These are phyloP conservation scores for Trichoderma koningii DNA, from an alignment of 2,329 filamentous ascomycete species.

Conservation along the genomic window DNA sequence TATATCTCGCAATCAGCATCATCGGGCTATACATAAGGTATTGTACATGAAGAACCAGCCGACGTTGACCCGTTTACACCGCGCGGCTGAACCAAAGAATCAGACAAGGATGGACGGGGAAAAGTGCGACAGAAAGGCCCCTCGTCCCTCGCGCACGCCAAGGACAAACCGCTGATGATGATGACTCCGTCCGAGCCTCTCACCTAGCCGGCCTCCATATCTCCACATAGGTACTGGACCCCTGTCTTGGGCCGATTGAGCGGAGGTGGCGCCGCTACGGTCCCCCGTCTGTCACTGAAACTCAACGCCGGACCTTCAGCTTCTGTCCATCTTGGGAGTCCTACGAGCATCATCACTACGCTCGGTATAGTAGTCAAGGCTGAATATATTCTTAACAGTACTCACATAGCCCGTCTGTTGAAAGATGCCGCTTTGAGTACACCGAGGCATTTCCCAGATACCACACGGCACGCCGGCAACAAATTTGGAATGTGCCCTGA, in stretches of 20 bases:
- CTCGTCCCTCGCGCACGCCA: neutral
- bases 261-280: neutral
- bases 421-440: neutral
- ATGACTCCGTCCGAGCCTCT: neutral
- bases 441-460: neutral
- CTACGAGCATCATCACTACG: too few species aligned
- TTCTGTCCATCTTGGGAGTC: too few species aligned
- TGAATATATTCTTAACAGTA: too few species aligned
- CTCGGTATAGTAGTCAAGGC: too few species aligned
- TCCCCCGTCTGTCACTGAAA: neutral
- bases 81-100: slow-evolving; percentile 2
- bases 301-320: too few species aligned
- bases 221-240: too few species aligned
- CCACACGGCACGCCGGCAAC: neutral
- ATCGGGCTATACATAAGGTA: neutral
- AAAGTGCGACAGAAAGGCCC: neutral
- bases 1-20: neutral
- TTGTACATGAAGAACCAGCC: neutral
- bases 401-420: too few species aligned
- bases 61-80: slow-evolving; percentile 1
- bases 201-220: neutral
- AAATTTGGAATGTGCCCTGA: neutral
- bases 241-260: slow-evolving; percentile 14
- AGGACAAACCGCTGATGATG: neutral
- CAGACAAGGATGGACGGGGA: neutral